Base-by-base conservation (phyloP, 352 stramenopile species). In the Globisporangium barbulae region DNA sequence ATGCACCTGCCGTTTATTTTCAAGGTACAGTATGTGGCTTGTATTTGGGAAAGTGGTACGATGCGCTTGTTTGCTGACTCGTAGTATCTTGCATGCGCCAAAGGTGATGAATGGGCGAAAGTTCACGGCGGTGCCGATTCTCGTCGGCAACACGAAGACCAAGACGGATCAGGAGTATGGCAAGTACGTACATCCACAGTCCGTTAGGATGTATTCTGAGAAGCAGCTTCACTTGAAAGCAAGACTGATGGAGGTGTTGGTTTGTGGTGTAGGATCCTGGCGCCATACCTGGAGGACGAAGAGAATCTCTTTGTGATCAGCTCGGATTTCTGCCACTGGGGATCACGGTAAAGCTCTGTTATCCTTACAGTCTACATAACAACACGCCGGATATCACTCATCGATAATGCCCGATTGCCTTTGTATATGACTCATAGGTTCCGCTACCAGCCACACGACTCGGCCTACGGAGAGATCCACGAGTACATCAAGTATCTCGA, bases 271-370 rank as follows among this genome's bases (percentile, higher is more conserved):
- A 97, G 83, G 59, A 87, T 98, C 47, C 71, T 99, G 56, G 83
- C 90, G 12, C 80, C 92, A 7, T 97, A 97, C 71, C 70, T 99
- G n/a, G 88, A 91, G 41, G 81, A 98, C 60, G 72, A 83, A 9
- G 74, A 90, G 54, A 98, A 98, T 67, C 79, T 99, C 33, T 98
- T 98, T 60, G 85, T 99, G 15, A 85, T 99, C 70, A 98, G 93
- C 72, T 98, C 90, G 9, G 97, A 99, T 68, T 99, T 99, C 79
- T 99, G 96, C 65, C 97, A 99, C 72, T 99, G 96, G 93, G 95
- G 94, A 21, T 78, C 73, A 30, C 72, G 93, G 85, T 91, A 63
- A 60, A 6, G 13, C 15, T 15, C 17, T 8, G 8, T 3, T 48
- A 9, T 49, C n/a, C 9, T 5, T 22, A 37, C 15, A 22, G 5